Percentiles rank a stretch among this genome's conserved stretches.
These are phyloP conservation scores for Breviolum minutum DNA, from an alignment of 73 alveolate genomes.

Conservation along the genomic window DNA sequence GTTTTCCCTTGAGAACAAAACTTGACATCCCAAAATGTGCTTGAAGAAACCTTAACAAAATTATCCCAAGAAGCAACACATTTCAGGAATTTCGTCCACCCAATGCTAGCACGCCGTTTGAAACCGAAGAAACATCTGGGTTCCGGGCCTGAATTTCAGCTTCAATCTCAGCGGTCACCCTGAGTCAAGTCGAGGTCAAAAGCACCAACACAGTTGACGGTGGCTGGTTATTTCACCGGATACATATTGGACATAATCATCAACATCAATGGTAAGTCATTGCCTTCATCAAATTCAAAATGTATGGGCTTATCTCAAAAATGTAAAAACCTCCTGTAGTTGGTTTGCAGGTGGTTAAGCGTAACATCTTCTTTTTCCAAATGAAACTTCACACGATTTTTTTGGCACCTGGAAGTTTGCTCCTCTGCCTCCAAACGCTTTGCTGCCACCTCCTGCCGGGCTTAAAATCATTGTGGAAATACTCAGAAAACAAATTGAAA, in stretches of 20 bases:
- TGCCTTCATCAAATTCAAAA: too few species aligned
- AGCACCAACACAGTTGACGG: too few species aligned
- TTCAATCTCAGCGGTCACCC: slow-evolving; percentile 60
- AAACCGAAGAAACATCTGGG: neutral
- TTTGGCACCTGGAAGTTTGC: neutral
- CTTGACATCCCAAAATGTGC: too few species aligned
- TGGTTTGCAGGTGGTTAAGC: too few species aligned
- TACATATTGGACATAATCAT: too few species aligned
- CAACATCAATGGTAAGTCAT: too few species aligned
- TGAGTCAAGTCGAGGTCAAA: neutral
- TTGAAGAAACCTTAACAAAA: too few species aligned
- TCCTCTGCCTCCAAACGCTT: slow-evolving; percentile 43
- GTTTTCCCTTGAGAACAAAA: neutral
- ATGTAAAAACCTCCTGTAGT: too few species aligned
- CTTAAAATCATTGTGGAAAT: neutral
- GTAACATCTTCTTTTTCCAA: neutral
- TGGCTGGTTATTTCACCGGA: neutral
- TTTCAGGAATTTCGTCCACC: too few species aligned
- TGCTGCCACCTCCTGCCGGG: slow-evolving; percentile 29
- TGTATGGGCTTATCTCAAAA: too few species aligned
- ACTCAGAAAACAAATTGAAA: neutral
- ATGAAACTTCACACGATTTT: neutral
- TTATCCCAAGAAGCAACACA: too few species aligned
- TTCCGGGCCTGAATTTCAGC: slow-evolving; percentile 38
- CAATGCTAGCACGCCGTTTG: neutral